Evolutionary conservation across 371 early-diverging fungal genomes (phyloP).

Genomic region (Dichotomocladium elegans): DNA sequence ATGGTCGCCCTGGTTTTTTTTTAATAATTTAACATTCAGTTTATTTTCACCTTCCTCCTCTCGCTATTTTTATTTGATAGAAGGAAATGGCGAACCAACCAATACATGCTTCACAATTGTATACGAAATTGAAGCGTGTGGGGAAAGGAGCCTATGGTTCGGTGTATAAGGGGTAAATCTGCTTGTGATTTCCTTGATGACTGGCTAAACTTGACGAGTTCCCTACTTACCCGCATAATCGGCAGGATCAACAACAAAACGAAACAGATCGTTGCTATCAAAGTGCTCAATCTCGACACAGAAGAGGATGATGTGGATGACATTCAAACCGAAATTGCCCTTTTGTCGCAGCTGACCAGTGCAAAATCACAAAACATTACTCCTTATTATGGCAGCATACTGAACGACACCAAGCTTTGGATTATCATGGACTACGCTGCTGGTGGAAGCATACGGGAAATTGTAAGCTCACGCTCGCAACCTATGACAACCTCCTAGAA

Average conservation of each 20-base stretch:
- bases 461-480: slow-evolving; percentile 52
- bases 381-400: slow-evolving; percentile 87
- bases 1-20: too few species aligned
- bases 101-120: slow-evolving; percentile 32
- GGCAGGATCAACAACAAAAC: slow-evolving; percentile 65
- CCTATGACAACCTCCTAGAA: background rate
- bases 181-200: background rate
- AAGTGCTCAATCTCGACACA: slow-evolving; percentile 94
- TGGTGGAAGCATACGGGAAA: slow-evolving; percentile 85
- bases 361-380: slow-evolving; percentile 89
- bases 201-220: background rate
- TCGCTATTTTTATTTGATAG: too few species aligned
- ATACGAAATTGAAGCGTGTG: slow-evolving; percentile 41
- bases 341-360: slow-evolving; percentile 79
- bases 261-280: slow-evolving; percentile 84
- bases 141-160: slow-evolving; percentile 58
- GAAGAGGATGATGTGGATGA: slow-evolving; percentile 96
- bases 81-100: background rate
- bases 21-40: too few species aligned
- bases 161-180: slow-evolving; percentile 48
- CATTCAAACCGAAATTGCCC: slow-evolving; percentile 90
- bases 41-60: background rate
- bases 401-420: slow-evolving; percentile 93
- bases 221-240: background rate
- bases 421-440: slow-evolving; percentile 97